phyloP scores from a whole-genome alignment of 2,329 filamentous ascomycete genomes.

The Stachybotrys chlorohalonatus region DNA sequence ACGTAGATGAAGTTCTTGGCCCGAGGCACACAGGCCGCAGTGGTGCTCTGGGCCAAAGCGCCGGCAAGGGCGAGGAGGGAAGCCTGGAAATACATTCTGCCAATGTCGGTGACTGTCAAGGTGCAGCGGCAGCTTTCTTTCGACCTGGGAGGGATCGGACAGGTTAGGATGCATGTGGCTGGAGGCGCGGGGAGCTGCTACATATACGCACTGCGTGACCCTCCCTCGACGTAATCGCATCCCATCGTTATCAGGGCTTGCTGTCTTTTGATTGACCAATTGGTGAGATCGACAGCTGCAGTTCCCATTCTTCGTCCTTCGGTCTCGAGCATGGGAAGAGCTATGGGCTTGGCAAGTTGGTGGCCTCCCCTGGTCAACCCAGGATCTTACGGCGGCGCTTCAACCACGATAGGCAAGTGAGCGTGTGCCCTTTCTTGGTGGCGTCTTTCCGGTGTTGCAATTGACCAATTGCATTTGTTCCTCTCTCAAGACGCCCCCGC shows the following conservation, averaged over 20 bases:
- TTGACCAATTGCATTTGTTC: no score
- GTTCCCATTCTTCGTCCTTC: not conserved
- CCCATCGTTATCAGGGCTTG: not conserved
- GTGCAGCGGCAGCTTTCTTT: not conserved
- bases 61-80: conserved; percentile 1
- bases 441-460: not conserved
- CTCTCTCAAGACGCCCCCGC: no score
- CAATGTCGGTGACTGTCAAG: not conserved
- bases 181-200: not conserved
- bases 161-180: no score
- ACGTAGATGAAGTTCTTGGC: conserved; percentile 15
- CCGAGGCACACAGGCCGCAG: conserved; percentile 1
- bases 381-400: not conserved
- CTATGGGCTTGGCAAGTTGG: not conserved
- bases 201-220: not conserved
- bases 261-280: not conserved
- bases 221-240: not conserved
- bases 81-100: not conserved
- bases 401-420: not conserved
- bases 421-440: not conserved
- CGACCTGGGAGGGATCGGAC: no score
- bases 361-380: not conserved
- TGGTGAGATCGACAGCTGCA: not conserved
- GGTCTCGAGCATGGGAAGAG: not conserved
- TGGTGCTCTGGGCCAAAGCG: not conserved